Base-by-base conservation (phyloP, 2,329 filamentous ascomycete species). In the Apiospora aurea region DNA sequence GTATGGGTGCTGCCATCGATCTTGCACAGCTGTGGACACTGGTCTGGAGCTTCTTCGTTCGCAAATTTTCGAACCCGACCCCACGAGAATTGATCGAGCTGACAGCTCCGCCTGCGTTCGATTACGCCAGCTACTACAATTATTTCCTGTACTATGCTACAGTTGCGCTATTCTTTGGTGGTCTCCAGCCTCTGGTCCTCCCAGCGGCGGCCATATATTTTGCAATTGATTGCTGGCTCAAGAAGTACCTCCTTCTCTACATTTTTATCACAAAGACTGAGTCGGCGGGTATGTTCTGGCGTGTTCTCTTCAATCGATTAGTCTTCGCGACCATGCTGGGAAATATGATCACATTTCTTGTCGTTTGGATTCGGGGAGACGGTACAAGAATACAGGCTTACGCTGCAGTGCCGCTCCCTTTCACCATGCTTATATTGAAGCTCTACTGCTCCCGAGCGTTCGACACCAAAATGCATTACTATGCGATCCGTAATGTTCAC, bases 181-280 rank as follows among this genome's bases (percentile, higher is more conserved):
- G 91, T 1, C 87, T 98, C 70, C 96, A 98, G 81, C 96, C 96
- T 0, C 87, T 98, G 34, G 93, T 96, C 1, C 87, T 99, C 10
- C 91, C 94, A 0, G 93, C 97, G 51, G 94, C 94, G 0, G 95
- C 95, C 1, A 83, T 98, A 43, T 99, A 98, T 86, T 98, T 98
- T 81, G 85, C 86, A 69, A 86, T 99, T 69, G 96, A 99, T 81
- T 91, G 92, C 5, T 94, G 92, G 83, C 87, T 98, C 79, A 98
- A 97, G 88, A 98, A 98, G 83, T 99, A 99, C 79, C 86, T 98
- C 66, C 84, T 98, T 51, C 88, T 98, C 75, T 97, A 99, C 82
- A 93, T 98, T 75, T 98, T 98, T 79, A 89, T 97, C 75, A 99
- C 96, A 67, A 99, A 98, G 85, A 97, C 93, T 41, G 96, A 99